These are phyloP conservation scores for Talaromyces atroroseus DNA, from an alignment of 2,329 filamentous ascomycete species.

Conservation along the genomic window DNA sequence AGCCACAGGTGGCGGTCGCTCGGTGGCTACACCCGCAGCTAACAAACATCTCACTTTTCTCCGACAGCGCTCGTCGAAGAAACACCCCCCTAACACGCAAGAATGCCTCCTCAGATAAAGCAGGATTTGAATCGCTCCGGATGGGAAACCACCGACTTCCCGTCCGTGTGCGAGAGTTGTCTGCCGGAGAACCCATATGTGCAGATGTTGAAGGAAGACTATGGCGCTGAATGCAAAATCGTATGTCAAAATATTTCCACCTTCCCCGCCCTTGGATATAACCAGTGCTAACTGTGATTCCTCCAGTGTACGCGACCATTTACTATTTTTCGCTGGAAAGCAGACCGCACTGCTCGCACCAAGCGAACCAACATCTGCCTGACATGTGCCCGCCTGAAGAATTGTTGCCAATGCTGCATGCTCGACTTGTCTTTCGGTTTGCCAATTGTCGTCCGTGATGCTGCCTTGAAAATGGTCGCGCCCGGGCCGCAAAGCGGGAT, in stretches of 20 bases:
- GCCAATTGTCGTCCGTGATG: slow-evolving; percentile 90
- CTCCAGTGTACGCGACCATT: slow-evolving; percentile 78
- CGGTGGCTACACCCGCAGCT: slow-evolving; percentile 4
- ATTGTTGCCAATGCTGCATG: slow-evolving; percentile 99
- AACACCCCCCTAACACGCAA: neutral
- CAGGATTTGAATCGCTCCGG: slow-evolving; percentile 91
- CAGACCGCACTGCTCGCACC: slow-evolving; percentile 82
- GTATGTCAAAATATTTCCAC: slow-evolving; percentile 20
- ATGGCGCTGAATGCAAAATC: slow-evolving; percentile 79
- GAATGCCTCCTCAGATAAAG: slow-evolving; percentile 88
- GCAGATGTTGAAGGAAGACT: slow-evolving; percentile 97
- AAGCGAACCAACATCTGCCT: slow-evolving; percentile 94
- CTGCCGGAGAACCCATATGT: slow-evolving; percentile 96
- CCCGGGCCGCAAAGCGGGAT: slow-evolving; percentile 87
- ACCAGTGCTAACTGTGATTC: slow-evolving; percentile 4
- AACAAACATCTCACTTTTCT: neutral
- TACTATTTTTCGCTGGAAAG: slow-evolving; percentile 91
- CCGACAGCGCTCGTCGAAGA: neutral
- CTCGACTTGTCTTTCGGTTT: slow-evolving; percentile 93
- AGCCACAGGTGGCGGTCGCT: slow-evolving; percentile 9
- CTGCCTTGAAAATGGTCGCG: slow-evolving; percentile 94
- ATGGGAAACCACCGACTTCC: slow-evolving; percentile 69
- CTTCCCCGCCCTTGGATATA: neutral
- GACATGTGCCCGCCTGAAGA: slow-evolving; percentile 94
- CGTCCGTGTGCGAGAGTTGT: slow-evolving; percentile 69